Evolutionary conservation across 768 basidiomycete species (phyloP).

Genomic region (Epithele typhae): DNA sequence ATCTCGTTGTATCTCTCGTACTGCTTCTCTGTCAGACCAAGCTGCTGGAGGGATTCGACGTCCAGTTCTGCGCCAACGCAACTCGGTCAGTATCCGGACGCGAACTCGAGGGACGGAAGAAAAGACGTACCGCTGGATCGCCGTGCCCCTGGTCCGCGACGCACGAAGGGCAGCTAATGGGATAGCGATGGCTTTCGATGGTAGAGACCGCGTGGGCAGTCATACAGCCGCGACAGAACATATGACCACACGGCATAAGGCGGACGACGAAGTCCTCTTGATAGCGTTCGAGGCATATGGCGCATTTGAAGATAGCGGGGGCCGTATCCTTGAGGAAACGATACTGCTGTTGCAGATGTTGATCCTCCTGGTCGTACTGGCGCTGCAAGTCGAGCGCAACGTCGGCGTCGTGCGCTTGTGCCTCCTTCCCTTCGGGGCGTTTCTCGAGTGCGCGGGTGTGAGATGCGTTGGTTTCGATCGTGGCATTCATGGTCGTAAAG

Average conservation of each 20-base stretch:
- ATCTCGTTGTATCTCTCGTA: conserved; percentile 41
- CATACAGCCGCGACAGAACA: conserved; percentile 53
- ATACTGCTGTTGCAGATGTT: conserved; percentile 31
- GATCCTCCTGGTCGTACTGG: conserved; percentile 39
- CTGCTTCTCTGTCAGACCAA: conserved; percentile 42
- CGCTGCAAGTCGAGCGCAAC: no score
- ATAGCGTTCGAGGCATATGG: conserved; percentile 50
- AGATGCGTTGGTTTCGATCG: no score
- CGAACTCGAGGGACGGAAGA: no score
- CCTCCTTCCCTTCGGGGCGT: no score
- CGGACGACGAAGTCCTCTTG: conserved; percentile 38
- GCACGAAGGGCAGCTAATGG: conserved; percentile 61
- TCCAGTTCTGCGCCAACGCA: conserved; percentile 43
- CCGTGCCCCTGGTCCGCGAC: conserved; percentile 24
- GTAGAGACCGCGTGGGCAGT: conserved; percentile 37
- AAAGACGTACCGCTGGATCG: no score
- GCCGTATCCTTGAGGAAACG: conserved; percentile 22
- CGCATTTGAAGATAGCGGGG: conserved; percentile 44
- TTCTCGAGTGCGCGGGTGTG: no score
- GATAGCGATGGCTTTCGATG: conserved; percentile 50
- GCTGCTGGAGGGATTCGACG: conserved; percentile 34
- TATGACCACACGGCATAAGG: conserved; percentile 45
- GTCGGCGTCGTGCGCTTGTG: no score
- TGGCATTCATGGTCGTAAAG: no score
- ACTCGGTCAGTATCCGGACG: no score